Evolutionary conservation across 495 filamentous ascomycete genomes (phyloP), one percentile per base, ranked within the genome.

Genomic region (Aspergillus baeticus): DNA sequence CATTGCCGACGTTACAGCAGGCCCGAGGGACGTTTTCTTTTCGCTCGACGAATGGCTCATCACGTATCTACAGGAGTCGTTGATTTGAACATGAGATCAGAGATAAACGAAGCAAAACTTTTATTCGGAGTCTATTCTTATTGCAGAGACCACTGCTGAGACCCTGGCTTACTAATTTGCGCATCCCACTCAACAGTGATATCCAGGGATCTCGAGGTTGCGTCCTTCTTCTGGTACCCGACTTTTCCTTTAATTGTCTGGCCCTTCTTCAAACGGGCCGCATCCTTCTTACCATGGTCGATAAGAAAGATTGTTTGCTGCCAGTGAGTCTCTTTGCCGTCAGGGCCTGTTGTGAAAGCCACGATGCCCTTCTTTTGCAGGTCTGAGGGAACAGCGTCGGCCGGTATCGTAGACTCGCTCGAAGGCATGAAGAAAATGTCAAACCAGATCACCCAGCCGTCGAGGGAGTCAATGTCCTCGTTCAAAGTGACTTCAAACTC

Each of bases 381-480:
- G 34, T 76, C 72, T 23, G 70, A 64, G 31, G 71, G 69, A 34
- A 69, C 62, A 7, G 71, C 72, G 62, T 82, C 65, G 17, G 75
- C 66, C 3, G 79, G 71, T 17, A 81, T 63, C 4, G 61, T 61
- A 45, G 76, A 69, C 6, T 76, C 68, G 17, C 70, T 62, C 2
- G 77, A 76, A 3, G 77, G 76, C 65, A 82, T 73, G 63, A 87
- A 86, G 71, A 83, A 84, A 4, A 81, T 83, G 60, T 87, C 84
- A 56, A 87, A 86, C 82, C 83, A 86, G 54, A 86, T 79, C 17
- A 75, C 70, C 66, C 75, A 87, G 14, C 82, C 84, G 68, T 86
- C 81, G 20, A 87, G 70, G 3, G 75, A 68, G 56, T 83, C 78
- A 46, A 84, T 74, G 58, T 84, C 76, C 57, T 77, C 60, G n/a